Conservation (phyloP, 495 filamentous ascomycete genomes). For the Penicillium antarcticum region DNA sequence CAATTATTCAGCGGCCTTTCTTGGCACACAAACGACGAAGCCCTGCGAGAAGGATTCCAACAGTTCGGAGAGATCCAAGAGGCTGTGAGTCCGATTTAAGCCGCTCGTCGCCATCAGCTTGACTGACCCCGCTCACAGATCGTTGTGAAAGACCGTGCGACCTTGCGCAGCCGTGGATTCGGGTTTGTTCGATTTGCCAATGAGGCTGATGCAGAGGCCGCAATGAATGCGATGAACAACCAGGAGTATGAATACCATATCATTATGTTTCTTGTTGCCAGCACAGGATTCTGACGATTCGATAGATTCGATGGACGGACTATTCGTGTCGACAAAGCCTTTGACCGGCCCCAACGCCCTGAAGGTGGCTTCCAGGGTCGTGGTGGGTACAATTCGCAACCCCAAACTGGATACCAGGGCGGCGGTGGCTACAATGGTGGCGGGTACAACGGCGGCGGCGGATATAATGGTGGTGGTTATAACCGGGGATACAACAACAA, state of each 20-base stretch:
- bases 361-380: conserved; percentile 45
- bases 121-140: conserved; percentile 53
- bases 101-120: neutral
- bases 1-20: conserved; percentile 72
- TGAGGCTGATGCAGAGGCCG: conserved; percentile 78
- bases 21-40: conserved; percentile 91
- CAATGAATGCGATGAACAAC: conserved; percentile 87
- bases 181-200: conserved; percentile 88
- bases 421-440: conserved; percentile 37
- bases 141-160: conserved; percentile 97
- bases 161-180: conserved; percentile 92
- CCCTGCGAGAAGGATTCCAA: conserved; percentile 81
- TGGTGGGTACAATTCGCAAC: conserved; percentile 40
- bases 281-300: neutral
- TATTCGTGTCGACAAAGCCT: conserved; percentile 96
- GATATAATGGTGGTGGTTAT: conserved; percentile 26
- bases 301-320: conserved; percentile 88
- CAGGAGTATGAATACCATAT: conserved; percentile 64
- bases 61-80: conserved; percentile 87
- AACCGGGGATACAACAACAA: conserved; percentile 17
- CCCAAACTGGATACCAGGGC: conserved; percentile 29
- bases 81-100: conserved; percentile 64
- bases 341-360: conserved; percentile 57
- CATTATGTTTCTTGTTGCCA: neutral
- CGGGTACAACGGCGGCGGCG: conserved; percentile 21